These are phyloP conservation scores for Naganishia onofrii DNA, from an alignment of 768 basidiomycete genomes.

Conservation along the genomic window DNA sequence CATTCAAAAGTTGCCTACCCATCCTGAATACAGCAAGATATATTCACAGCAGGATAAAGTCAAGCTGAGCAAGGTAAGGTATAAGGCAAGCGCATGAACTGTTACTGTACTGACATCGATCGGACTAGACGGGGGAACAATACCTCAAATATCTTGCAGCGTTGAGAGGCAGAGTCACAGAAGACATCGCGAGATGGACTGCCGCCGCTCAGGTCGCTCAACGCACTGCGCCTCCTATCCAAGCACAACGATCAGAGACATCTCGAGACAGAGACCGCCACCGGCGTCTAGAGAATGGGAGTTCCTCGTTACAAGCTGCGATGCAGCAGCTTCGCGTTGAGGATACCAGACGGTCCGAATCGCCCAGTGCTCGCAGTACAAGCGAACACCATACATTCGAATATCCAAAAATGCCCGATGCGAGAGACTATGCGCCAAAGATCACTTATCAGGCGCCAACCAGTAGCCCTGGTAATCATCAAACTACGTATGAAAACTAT, in stretches of 20 bases:
- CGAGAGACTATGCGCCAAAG: not conserved
- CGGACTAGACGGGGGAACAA: not conserved
- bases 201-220: not conserved
- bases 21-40: conserved; percentile 24
- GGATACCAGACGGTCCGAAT: not conserved
- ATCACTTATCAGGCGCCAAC: not conserved
- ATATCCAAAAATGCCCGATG: conserved; percentile 18
- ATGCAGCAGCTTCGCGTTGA: not conserved
- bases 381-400: conserved; percentile 7
- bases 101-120: not conserved
- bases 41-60: conserved; percentile 4
- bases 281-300: conserved; percentile 1
- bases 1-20: conserved; percentile 20
- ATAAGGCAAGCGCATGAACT: too few relatives aligned
- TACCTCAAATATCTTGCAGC: conserved; percentile 6
- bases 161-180: not conserved
- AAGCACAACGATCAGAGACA: not conserved
- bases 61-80: not conserved
- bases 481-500: not conserved
- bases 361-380: too few relatives aligned
- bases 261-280: conserved; percentile 12
- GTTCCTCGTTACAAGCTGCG: not conserved
- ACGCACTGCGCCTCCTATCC: not conserved
- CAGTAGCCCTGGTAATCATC: not conserved
- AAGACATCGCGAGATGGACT: conserved; percentile 8